These are phyloP conservation scores for Carex cristatella DNA, from an alignment of 176 grass and related monocot species.

Conservation along the genomic window DNA sequence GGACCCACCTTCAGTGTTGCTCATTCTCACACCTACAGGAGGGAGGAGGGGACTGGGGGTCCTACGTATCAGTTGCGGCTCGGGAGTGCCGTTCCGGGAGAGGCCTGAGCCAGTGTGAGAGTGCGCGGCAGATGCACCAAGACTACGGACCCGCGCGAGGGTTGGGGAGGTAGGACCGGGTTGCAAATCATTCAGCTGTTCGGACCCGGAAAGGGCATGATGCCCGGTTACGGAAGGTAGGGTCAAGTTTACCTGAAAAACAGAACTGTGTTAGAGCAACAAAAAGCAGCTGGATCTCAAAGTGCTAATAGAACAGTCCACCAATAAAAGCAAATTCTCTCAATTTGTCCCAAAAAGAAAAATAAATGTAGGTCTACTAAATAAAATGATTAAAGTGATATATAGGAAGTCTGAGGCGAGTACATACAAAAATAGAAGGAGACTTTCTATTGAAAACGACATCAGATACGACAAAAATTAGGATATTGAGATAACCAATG, in stretches of 20 bases:
- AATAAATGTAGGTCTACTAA: not conserved
- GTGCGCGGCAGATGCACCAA: conserved; percentile 70
- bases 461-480: not conserved
- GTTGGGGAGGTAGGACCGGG: conserved; percentile 60
- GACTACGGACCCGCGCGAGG: conserved; percentile 75
- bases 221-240: conserved; percentile 32
- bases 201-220: conserved; percentile 52
- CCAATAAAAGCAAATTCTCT: not conserved
- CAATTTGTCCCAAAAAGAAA: not conserved
- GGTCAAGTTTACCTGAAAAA: conserved; percentile 5
- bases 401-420: not conserved
- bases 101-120: conserved; percentile 54
- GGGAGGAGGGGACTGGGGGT: conserved; percentile 92
- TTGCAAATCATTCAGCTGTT: conserved; percentile 56
- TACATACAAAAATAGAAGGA: not conserved
- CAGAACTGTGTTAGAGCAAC: not conserved
- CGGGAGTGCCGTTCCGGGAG: conserved; percentile 65
- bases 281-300: not conserved
- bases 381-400: not conserved
- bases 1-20: conserved; percentile 36
- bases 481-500: not conserved
- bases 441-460: not conserved
- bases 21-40: conserved; percentile 79
- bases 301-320: not conserved
- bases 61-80: conserved; percentile 72